Base-by-base conservation (phyloP, 2,329 filamentous ascomycete genomes). In the Fusarium pilosicola region DNA sequence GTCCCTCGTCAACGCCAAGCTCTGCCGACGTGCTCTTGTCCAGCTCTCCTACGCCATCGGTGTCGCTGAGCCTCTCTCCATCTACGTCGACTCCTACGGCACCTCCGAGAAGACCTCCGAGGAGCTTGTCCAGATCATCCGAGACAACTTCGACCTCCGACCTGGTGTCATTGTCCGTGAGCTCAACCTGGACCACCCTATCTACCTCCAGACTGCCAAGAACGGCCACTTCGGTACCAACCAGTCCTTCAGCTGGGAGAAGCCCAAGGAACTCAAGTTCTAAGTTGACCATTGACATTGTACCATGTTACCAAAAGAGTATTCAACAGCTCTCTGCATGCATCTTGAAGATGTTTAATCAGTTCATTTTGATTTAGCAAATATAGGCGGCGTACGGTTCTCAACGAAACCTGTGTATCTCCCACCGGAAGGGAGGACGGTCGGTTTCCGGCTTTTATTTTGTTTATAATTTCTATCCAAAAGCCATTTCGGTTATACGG, bases 31-130 rank as follows among this genome's bases (percentile, higher is more conserved):
- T 85, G 93, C 91, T 73, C 92, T 99, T 62, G 96, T 99, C 79
- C 96, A 99, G 90, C 93, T 99, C 79, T 98, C 96, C 62, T 99
- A 99, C 89, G 96, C 96, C 87, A 99, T 99, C 82, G 96, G 96
- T 91, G 95, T 99, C 74, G 92, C 96, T 38, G 96, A 99, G 90
- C 96, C 96, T 76, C 93, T 98, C 70, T 98, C 96, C 79, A 93
- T 99, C 88, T 97, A 97, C 85, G 95, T 99, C 79, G 96, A 99
- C 86, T 93, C 93, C 76, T 99, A 99, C 88, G 96, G 96, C 83
- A 99, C 96, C 80, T 97, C 95, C 7, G 86, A 91, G 77, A 96
- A 93, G 91, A 89, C 90, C 77, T 97, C 95, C 14, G 94, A 97
- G 66, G 94, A 99, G 89, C 92, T 99, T 61, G 96, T 98, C 80